phyloP scores from a whole-genome alignment of 495 filamentous ascomycete species.

The Aspergillus steynii region DNA sequence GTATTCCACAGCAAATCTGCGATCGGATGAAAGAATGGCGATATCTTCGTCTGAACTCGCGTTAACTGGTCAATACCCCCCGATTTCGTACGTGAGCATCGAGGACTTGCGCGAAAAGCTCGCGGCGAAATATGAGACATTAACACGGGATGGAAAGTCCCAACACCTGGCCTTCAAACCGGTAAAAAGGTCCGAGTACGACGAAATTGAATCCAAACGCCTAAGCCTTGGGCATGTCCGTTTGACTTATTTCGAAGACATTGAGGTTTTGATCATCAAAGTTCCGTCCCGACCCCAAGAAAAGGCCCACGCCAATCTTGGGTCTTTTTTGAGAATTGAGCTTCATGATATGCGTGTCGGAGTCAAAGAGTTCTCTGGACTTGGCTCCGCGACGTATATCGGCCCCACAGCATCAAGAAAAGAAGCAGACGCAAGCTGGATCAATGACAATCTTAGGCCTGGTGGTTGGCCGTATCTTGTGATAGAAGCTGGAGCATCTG shows the following conservation, averaged over 20 bases:
- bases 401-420: slow-evolving; percentile 1
- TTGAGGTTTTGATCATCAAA: slow-evolving; percentile 7
- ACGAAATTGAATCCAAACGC: neutral
- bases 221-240: neutral
- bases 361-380: slow-evolving; percentile 1
- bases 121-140: neutral
- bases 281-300: slow-evolving; percentile 3
- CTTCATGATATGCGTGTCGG: neutral
- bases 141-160: neutral
- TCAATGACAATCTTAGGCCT: neutral
- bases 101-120: neutral
- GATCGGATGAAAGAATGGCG: slow-evolving; percentile 7
- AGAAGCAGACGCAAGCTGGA: slow-evolving; percentile 1
- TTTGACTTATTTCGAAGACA: slow-evolving; percentile 5
- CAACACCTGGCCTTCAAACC: slow-evolving; percentile 10
- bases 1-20: too few species aligned
- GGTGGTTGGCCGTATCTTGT: slow-evolving; percentile 3
- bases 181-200: neutral
- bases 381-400: neutral
- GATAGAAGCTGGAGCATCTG: slow-evolving; percentile 9
- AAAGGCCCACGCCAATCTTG: neutral
- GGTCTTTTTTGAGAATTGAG: neutral
- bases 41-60: slow-evolving; percentile 5
- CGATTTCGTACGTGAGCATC: neutral
- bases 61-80: slow-evolving; percentile 4